Evolutionary conservation across 805 yeast genomes (phyloP), one percentile per base, ranked within the genome.

Genomic region (Candida sithepensis): DNA sequence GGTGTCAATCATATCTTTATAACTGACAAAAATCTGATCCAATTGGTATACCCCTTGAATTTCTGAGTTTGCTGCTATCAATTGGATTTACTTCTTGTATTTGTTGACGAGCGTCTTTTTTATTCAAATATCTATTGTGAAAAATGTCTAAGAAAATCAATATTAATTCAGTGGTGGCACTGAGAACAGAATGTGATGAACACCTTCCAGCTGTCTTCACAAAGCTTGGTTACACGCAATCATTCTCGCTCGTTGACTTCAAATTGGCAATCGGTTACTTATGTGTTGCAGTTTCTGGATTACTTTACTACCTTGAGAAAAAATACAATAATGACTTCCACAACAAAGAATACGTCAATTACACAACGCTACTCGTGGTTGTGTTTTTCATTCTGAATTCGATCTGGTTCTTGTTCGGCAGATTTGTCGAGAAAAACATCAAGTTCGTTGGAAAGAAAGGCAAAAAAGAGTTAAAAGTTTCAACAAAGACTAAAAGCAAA

Each of bases 121-220:
- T n/a, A n/a, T n/a, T n/a, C n/a, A 24, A 24, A 24, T 7, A 24
- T 24, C 28, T 10, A 24, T 24, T 24, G 6, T 24, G 4, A 33
- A 39, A 18, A 4, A 57, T 57, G 61, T 49, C 49, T 10, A 65
- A 62, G 38, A 61, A 62, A 24, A 58, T 67, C 32, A 65, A 69
- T 42, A 44, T 56, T 44, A 70, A 78, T 57, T 78, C 83, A 1
- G 71, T 71, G 4, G 56, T 61, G 13, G 79, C 77, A 3, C 66
- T 80, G 54, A 73, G 77, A 51, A 69, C 67, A 18, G 74, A 76
- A 34, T 64, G 73, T 14, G 84, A 80, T 57, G 84, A 79, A 13
- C 69, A 69, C 32, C 64, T 80, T 30, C 61, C 76, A 5, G 58
- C 52, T 2, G 67, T 69, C 1, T 58, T 80, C 45, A 67, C 67